Evolutionary conservation across 2,329 filamentous ascomycete genomes (phyloP), one percentile per base, ranked within the genome.

Genomic region (Coniosporium tulheliwenetii): DNA sequence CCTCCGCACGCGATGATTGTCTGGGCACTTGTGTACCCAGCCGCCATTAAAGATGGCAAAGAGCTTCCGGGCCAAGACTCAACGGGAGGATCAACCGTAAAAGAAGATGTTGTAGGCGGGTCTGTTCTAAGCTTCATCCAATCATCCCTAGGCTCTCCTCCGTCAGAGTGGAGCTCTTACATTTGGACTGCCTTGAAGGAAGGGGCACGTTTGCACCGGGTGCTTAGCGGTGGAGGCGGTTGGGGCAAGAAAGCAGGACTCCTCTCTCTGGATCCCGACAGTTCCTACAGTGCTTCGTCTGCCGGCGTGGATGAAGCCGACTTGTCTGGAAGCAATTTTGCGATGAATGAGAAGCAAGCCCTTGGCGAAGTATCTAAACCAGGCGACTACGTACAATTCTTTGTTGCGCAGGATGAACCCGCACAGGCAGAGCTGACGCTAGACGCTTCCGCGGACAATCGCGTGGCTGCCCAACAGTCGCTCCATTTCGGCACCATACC

Each of bases 241-340:
- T 93, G 85, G 85, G 85, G 85, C 12, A 66, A 73, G 42, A 91
- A 89, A 56, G 77, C 81, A 50, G 85, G 85, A 0, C 63, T 93
- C 0, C 63, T 93, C 2, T 85, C 84, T 5, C 67, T 93, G 3
- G 84, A 91, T 52, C 82, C 85, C 3, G 71, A 84, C 47, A 69
- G 65, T 12, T 65, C 57, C 14, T 72, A 73, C 49, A 62, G 60
- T n/a, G 49, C 63, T 13, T 54, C 65, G 7, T 66, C 70, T 33
- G 62, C 75, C 30, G 67, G 73, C 14, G 63, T 67, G 39, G 64
- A 79, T 47, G 61, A 70, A 31, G 75, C 77, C 45, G 67, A 75
- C 47, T 60, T 63, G 37, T 64, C 65, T 8, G 66, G 48, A 53
- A 13, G 52, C 58, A 38, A 46, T 42, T 45, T 2, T 41, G 33